Percentiles rank a stretch among this genome's conserved stretches.
Conservation (phyloP, 306 rosid species). For the Aeschynomene evenia region DNA sequence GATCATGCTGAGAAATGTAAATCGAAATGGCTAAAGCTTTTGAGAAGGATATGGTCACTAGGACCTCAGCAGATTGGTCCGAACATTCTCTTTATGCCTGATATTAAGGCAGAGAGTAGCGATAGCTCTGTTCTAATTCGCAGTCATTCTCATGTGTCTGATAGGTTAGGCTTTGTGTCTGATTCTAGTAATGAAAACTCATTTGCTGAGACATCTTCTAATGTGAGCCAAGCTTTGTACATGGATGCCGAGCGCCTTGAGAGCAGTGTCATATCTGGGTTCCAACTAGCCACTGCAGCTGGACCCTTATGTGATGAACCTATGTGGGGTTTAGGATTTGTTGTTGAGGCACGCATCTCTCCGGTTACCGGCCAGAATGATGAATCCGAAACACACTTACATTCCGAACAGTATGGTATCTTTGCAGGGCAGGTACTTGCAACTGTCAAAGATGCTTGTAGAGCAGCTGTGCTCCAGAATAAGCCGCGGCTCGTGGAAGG, state of each 20-base stretch:
- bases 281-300: slow-evolving; percentile 82
- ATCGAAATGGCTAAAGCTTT: slow-evolving; percentile 67
- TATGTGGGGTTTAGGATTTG: slow-evolving; percentile 89
- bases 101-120: slow-evolving; percentile 40
- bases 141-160: slow-evolving; percentile 54
- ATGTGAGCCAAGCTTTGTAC: slow-evolving; percentile 36
- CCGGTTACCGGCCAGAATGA: slow-evolving; percentile 47
- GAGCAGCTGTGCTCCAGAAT: slow-evolving; percentile 77
- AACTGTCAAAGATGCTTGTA: slow-evolving; percentile 83
- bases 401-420: slow-evolving; percentile 66
- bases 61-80: slow-evolving; percentile 84
- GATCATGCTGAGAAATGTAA: slow-evolving; percentile 59
- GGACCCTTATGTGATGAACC: slow-evolving; percentile 97
- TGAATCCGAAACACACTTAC: slow-evolving; percentile 55
- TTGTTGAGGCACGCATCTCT: slow-evolving; percentile 66
- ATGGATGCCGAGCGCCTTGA: slow-evolving; percentile 70
- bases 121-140: slow-evolving; percentile 52
- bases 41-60: slow-evolving; percentile 81
- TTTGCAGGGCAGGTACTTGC: slow-evolving; percentile 84
- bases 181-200: slow-evolving; percentile 32
- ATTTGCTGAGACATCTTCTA: slow-evolving; percentile 41
- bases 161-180: slow-evolving; percentile 55
- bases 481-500: slow-evolving; percentile 89
- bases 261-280: slow-evolving; percentile 73
- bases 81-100: slow-evolving; percentile 68